Evolutionary conservation across 257 asterid species (phyloP).

Genomic region (Apocynum venetum): DNA sequence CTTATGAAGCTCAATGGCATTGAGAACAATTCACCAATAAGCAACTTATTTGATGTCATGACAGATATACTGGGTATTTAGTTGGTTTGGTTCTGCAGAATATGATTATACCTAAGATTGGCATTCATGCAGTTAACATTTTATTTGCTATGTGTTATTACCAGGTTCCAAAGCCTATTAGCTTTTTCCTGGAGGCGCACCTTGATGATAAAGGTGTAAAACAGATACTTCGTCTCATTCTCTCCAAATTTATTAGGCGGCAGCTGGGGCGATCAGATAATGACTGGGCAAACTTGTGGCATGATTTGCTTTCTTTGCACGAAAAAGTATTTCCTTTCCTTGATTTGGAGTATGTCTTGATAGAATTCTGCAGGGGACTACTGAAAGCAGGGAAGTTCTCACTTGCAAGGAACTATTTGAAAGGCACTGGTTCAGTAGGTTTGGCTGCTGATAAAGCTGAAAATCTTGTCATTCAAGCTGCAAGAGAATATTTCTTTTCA

Average conservation of each 20-base stretch:
- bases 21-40: not conserved
- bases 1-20: not conserved
- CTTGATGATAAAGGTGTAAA: slow-evolving; percentile 78
- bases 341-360: slow-evolving; percentile 78
- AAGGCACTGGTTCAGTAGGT: slow-evolving; percentile 74
- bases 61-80: too few relatives aligned
- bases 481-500: slow-evolving; percentile 94
- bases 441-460: slow-evolving; percentile 92
- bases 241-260: slow-evolving; percentile 81
- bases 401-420: slow-evolving; percentile 90
- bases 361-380: slow-evolving; percentile 96
- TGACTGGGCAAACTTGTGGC: slow-evolving; percentile 98
- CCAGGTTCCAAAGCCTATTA: slow-evolving; percentile 92
- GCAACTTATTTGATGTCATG: not conserved
- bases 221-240: slow-evolving; percentile 87
- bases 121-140: not conserved
- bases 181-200: slow-evolving; percentile 60
- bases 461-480: slow-evolving; percentile 95
- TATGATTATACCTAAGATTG: slow-evolving; percentile 1
- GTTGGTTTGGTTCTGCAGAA: not conserved
- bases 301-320: slow-evolving; percentile 81
- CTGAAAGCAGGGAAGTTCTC: slow-evolving; percentile 93
- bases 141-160: not conserved
- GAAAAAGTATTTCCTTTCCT: slow-evolving; percentile 93
- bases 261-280: slow-evolving; percentile 84